These are phyloP conservation scores for Elsinoe australis DNA, from an alignment of 2,329 filamentous ascomycete genomes.

Conservation along the genomic window DNA sequence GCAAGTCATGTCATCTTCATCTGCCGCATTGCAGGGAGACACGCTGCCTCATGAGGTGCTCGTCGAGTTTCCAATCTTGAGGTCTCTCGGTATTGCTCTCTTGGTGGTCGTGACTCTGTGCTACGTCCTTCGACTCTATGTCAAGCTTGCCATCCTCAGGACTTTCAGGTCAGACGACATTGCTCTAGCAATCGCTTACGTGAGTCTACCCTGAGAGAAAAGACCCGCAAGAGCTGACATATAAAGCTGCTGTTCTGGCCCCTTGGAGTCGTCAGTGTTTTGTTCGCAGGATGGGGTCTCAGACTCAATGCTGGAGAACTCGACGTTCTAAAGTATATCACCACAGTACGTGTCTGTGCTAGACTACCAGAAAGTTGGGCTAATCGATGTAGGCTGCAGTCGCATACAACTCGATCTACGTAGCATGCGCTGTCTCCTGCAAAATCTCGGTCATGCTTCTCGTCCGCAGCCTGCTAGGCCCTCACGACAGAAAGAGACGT, in stretches of 20 bases:
- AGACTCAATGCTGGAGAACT: not conserved
- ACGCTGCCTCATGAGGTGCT: not conserved
- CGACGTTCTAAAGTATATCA: not conserved
- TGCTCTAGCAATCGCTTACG: conserved; percentile 5
- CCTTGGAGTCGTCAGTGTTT: not conserved
- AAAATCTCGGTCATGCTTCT: conserved; percentile 9
- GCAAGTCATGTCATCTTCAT: not conserved
- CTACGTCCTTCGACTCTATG: conserved; percentile 3
- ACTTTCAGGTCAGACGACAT: not conserved
- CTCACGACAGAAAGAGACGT: not conserved
- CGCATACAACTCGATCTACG: conserved; percentile 4
- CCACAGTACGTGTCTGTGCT: not conserved
- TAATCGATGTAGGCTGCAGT: not conserved
- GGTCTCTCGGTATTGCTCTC: not conserved
- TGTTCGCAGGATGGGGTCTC: not conserved
- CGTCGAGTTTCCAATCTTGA: not conserved
- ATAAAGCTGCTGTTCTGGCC: not conserved
- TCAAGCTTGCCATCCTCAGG: conserved; percentile 5
- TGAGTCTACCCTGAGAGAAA: not conserved
- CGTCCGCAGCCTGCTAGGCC: conserved; percentile 11
- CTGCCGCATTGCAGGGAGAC: not conserved
- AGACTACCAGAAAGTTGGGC: not conserved
- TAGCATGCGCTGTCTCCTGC: not conserved
- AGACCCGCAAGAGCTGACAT: not conserved
- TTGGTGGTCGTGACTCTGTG: not conserved